These are phyloP conservation scores for Scleroderma citrinum DNA, from an alignment of 768 basidiomycete species.

Conservation along the genomic window DNA sequence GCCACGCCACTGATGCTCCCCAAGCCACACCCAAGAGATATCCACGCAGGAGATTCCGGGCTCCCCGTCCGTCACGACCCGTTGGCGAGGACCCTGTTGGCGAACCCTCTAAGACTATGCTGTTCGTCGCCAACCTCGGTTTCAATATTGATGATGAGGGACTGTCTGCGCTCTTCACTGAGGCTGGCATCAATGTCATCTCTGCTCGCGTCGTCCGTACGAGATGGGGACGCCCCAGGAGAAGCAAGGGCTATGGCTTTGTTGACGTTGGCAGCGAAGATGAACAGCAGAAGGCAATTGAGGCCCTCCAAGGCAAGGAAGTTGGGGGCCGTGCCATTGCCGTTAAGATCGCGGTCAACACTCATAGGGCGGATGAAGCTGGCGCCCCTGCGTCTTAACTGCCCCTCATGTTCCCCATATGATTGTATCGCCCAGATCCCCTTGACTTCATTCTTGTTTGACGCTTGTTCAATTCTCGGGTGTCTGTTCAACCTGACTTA, in stretches of 20 bases:
- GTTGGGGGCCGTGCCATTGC: constrained; percentile 80
- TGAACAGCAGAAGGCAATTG: constrained; percentile 89
- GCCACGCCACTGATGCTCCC: constrained; percentile 31
- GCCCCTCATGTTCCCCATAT: constrained; percentile 3
- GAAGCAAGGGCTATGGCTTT: constrained; percentile 96
- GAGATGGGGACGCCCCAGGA: constrained; percentile 76
- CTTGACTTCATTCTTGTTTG: constrained; percentile 24
- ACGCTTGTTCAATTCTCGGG: constrained; percentile 15
- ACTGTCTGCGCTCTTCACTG: constrained; percentile 77
- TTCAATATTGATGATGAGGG: constrained; percentile 87
- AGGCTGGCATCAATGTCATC: constrained; percentile 74
- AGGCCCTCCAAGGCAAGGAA: constrained; percentile 80
- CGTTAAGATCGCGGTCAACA: constrained; percentile 94
- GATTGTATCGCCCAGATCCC: constrained; percentile 16
- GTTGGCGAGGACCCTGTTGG: constrained; percentile 80
- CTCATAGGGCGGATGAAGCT: constrained; percentile 53
- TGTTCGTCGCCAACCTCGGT: constrained; percentile 97
- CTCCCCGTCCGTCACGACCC: constrained; percentile 57
- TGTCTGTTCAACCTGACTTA: constrained; percentile 27
- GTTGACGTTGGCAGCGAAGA: constrained; percentile 89
- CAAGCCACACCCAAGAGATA: constrained; percentile 36
- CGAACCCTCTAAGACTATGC: constrained; percentile 81
- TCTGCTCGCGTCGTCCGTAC: constrained; percentile 88
- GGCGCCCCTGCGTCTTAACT: constrained; percentile 28
- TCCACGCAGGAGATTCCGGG: constrained; percentile 53